Evolutionary conservation across 2,329 filamentous ascomycete species (phyloP).

Genomic region (Trichoderma cornu-damae): DNA sequence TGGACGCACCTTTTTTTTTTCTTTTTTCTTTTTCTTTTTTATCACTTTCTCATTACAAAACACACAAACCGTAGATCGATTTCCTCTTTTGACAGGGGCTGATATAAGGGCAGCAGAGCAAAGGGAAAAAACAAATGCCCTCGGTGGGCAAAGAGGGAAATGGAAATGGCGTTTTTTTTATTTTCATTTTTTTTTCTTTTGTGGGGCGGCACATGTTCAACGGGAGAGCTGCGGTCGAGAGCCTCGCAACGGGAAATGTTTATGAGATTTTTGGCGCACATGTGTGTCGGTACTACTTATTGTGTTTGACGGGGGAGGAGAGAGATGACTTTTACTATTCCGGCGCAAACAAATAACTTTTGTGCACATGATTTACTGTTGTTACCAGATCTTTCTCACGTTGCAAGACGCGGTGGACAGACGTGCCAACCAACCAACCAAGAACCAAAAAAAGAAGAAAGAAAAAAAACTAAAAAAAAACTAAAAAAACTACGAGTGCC

Average conservation of each 20-base stretch:
- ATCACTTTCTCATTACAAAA: not conserved
- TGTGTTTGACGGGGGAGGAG: not conserved
- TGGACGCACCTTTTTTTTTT: not conserved
- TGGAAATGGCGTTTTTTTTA: slow-evolving; percentile 9
- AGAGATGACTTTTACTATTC: too few species aligned
- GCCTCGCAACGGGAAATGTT: not conserved
- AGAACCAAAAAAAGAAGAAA: too few species aligned
- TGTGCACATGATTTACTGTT: not conserved
- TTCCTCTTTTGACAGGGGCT: not conserved
- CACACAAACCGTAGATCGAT: slow-evolving; percentile 10
- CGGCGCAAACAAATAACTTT: not conserved
- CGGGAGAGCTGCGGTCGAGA: not conserved
- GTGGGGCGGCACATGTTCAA: not conserved
- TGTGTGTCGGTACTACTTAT: not conserved
- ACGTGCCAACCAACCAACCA: too few species aligned
- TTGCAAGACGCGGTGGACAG: too few species aligned
- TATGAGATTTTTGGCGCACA: not conserved
- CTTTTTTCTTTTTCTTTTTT: not conserved
- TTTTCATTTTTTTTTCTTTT: too few species aligned
- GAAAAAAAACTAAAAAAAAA: too few species aligned
- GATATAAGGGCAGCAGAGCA: not conserved
- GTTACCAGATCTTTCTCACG: not conserved
- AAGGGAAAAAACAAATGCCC: not conserved
- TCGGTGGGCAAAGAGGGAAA: not conserved
- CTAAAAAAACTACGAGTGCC: too few species aligned